Conservation (phyloP, 306 rosid species). For the Canavalia ensiformis region DNA sequence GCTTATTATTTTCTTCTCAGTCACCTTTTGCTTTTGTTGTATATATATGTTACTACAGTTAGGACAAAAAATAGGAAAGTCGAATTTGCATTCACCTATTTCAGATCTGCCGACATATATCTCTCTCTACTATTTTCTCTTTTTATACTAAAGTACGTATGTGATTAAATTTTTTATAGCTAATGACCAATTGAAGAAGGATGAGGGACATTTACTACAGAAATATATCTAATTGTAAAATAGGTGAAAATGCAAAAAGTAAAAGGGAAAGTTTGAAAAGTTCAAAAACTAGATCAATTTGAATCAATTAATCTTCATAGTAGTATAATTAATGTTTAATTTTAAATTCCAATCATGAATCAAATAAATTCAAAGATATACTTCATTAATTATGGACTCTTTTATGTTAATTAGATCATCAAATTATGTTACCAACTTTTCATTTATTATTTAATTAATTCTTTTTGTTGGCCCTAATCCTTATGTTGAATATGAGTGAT, state of each 20-base stretch:
- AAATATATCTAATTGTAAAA: not conserved
- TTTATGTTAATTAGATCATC: not conserved
- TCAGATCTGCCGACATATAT: conserved; percentile 33
- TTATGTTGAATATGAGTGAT: not conserved
- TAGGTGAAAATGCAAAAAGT: not conserved
- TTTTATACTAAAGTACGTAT: conserved; percentile 4
- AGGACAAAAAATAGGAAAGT: not conserved
- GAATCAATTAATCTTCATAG: conserved; percentile 9
- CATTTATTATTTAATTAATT: not conserved
- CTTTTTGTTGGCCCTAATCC: not conserved
- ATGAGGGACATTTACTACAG: not conserved
- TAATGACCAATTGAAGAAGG: not conserved
- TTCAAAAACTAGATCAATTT: not conserved
- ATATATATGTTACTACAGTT: not conserved
- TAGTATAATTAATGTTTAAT: not conserved
- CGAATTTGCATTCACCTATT: not conserved
- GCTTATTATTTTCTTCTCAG: not conserved
- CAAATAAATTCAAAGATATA: not conserved
- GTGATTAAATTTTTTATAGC: conserved; percentile 12
- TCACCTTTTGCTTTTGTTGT: conserved; percentile 6
- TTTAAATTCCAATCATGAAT: not conserved
- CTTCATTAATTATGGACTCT: not conserved
- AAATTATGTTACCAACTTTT: conserved; percentile 19
- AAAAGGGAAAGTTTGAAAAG: conserved; percentile 25
- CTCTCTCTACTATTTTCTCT: not conserved